Base-by-base conservation (phyloP, 1,284 basidiomycete species). In the Ganoderma lingzhi region DNA sequence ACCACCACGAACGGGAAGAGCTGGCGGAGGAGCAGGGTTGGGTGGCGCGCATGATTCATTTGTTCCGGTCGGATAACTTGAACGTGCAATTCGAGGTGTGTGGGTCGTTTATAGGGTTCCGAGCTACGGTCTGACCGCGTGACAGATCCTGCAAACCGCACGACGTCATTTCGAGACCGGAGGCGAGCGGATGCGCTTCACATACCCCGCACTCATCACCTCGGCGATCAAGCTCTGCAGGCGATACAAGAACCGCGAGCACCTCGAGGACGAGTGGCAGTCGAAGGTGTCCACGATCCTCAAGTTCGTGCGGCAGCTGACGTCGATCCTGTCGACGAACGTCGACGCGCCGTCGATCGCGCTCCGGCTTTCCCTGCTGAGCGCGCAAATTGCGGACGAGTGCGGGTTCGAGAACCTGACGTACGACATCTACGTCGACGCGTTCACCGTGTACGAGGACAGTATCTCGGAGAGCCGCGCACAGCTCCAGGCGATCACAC, bases 11-110 rank as follows among this genome's bases (percentile, higher is more conserved):
- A 76, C 83, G 91, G 63, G 94, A 96, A 77, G 96, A 98, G 78
- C 86, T 96, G 84, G 96, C 96, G 0, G 97, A 98, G 80, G 97
- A 98, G 80, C 96, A 98, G 77, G 97, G 96, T 0, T 98, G 96
- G 96, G 90, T 98, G 17, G 96, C 96, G 30, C 85, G 96, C 71
- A 97, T 98, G 93, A 93, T 98, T 3, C 96, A 98, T 84, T 79
- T 98, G 41, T 97, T 98, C 89, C 85, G 90, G 30, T 88, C 94
- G 0, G 94, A 97, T 65, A 92, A 93, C 39, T 79, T 97, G 69
- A 91, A 89, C 71, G 88, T 92, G 19, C 96, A 98, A 77, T 96
- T 95, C 73, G 93, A 96, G 86, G 95, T 95, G 71, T 42, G 89
- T 78, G 10, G 6, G n/a, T 14, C 8, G 3, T n/a, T 9, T 6